Conservation (phyloP, 2,329 filamentous ascomycete genomes). For the Sarocladium brachiariae region DNA sequence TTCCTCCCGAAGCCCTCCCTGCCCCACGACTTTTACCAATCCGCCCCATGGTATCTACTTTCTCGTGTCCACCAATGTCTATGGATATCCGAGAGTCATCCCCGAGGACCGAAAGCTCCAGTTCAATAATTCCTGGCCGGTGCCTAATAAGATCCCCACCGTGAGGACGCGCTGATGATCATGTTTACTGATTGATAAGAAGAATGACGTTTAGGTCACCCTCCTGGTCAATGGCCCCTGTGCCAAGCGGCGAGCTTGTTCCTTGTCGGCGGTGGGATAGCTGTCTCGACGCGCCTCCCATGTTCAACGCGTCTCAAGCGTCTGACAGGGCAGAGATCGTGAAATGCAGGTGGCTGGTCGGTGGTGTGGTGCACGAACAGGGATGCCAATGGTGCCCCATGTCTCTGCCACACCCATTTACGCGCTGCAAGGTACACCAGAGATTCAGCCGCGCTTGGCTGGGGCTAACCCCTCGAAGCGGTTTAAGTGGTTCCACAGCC, state of each 20-base stretch:
- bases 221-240: constrained; percentile 2
- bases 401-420: constrained; percentile 5
- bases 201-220: constrained; percentile 5
- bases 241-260: constrained; percentile 1
- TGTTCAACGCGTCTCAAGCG: constrained; percentile 3
- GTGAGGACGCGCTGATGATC: constrained; percentile 7
- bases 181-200: constrained; percentile 13
- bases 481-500: constrained; percentile 7
- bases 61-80: too few species aligned
- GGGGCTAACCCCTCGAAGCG: constrained; percentile 2
- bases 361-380: constrained; percentile 1
- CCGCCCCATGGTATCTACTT: too few species aligned
- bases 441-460: background rate
- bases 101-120: constrained; percentile 10
- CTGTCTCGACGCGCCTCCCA: constrained; percentile 6
- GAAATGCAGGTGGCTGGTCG: constrained; percentile 1
- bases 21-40: too few species aligned
- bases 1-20: too few species aligned
- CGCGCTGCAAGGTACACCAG: constrained; percentile 5
- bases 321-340: constrained; percentile 1
- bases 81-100: background rate
- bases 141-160: constrained; percentile 11
- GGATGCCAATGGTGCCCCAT: background rate
- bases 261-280: background rate
- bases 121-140: constrained; percentile 15